These are phyloP conservation scores for Penicillium canariense DNA, from an alignment of 495 filamentous ascomycete genomes.

Conservation along the genomic window DNA sequence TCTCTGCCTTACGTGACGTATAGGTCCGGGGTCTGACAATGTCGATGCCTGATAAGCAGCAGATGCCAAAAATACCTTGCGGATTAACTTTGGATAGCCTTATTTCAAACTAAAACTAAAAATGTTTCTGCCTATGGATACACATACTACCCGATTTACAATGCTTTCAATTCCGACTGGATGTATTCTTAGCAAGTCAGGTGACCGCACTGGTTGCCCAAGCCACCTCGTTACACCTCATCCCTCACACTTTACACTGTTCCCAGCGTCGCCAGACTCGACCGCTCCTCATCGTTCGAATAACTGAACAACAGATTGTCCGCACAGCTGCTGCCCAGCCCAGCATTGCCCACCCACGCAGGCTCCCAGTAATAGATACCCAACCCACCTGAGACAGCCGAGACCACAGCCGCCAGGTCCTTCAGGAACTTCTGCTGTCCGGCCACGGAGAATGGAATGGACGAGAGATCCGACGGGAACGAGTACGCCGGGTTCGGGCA, in stretches of 20 bases:
- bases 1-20: constrained; percentile 14
- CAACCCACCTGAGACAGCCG: constrained; percentile 42
- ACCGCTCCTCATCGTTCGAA: constrained; percentile 26
- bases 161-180: background rate
- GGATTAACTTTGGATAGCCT: background rate
- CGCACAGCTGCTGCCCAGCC: constrained; percentile 53
- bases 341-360: constrained; percentile 63
- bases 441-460: constrained; percentile 57
- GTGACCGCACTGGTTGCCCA: background rate
- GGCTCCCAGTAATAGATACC: constrained; percentile 74
- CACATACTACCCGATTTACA: background rate
- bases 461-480: constrained; percentile 56
- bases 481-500: constrained; percentile 53
- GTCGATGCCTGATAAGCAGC: constrained; percentile 1
- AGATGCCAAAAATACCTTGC: constrained; percentile 4
- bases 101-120: background rate
- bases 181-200: background rate
- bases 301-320: constrained; percentile 48
- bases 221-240: background rate
- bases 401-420: constrained; percentile 53
- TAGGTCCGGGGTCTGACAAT: background rate
- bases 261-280: constrained; percentile 34
- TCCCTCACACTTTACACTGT: constrained; percentile 21
- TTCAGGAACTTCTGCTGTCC: constrained; percentile 60
- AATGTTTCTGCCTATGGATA: constrained; percentile 14